Conservation (phyloP, 1,284 basidiomycete species). For the Microbotryum intermedium region DNA sequence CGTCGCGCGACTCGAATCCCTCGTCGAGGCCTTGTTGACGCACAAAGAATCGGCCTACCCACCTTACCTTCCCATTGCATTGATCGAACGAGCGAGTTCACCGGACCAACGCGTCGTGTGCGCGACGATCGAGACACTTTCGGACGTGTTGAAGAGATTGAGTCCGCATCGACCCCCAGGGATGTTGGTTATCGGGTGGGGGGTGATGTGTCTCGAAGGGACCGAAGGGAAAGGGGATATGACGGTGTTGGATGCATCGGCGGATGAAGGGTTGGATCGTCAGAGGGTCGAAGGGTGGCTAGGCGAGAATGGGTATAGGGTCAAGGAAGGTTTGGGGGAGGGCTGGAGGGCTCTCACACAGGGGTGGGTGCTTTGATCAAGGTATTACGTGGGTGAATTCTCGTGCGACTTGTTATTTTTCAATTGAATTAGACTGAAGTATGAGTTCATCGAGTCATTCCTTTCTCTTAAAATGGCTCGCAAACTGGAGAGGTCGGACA, state of each 20-base stretch:
- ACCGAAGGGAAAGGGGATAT: slow-evolving; percentile 46
- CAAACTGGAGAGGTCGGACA: too few relatives aligned
- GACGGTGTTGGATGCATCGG: slow-evolving; percentile 45
- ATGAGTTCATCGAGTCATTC: too few relatives aligned
- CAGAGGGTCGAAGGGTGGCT: slow-evolving; percentile 54
- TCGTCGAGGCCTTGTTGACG: slow-evolving; percentile 17
- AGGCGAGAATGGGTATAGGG: slow-evolving; percentile 49
- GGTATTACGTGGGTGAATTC: too few relatives aligned
- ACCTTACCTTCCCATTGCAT: slow-evolving; percentile 68
- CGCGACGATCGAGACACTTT: slow-evolving; percentile 67
- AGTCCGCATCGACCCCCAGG: slow-evolving; percentile 89
- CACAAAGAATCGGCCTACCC: slow-evolving; percentile 52
- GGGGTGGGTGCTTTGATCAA: background rate
- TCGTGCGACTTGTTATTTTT: too few relatives aligned
- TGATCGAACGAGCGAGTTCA: slow-evolving; percentile 86
- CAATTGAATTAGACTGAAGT: too few relatives aligned
- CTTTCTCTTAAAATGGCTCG: too few relatives aligned
- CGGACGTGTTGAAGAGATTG: slow-evolving; percentile 57
- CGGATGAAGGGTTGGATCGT: slow-evolving; percentile 43
- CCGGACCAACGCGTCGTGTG: slow-evolving; percentile 80
- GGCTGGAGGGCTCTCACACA: slow-evolving; percentile 34
- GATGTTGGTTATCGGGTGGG: slow-evolving; percentile 93
- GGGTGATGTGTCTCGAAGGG: slow-evolving; percentile 45
- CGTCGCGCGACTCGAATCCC: slow-evolving; percentile 55
- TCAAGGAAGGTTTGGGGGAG: slow-evolving; percentile 41